Evolutionary conservation across 805 yeast species (phyloP).

Genomic region (Yarrowia sp.): DNA sequence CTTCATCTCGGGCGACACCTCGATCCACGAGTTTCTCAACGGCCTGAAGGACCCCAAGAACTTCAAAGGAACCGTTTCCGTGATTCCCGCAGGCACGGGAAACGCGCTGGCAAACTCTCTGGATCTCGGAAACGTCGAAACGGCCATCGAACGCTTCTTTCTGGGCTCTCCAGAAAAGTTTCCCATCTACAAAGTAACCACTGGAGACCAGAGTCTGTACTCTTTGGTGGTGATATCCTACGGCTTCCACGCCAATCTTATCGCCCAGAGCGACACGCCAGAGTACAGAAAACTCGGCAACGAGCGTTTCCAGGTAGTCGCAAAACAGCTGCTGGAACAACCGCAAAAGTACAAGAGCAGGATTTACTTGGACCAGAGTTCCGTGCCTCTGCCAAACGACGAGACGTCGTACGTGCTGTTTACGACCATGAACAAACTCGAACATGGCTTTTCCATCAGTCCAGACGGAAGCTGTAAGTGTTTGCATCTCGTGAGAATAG

Average conservation of each 20-base stretch:
- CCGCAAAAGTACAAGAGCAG: background rate
- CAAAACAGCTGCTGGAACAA: conserved; percentile 36
- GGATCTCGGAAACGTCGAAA: conserved; percentile 39
- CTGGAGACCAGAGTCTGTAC: conserved; percentile 41
- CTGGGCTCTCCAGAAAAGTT: conserved; percentile 30
- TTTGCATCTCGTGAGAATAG: conserved; percentile 3
- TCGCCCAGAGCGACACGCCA: conserved; percentile 73
- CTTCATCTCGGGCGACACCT: conserved; percentile 83
- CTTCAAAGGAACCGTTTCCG: conserved; percentile 31
- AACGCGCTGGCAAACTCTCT: conserved; percentile 72
- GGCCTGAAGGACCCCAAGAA: conserved; percentile 28
- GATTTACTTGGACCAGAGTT: background rate
- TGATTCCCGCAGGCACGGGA: conserved; percentile 81
- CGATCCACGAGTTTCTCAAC: conserved; percentile 74
- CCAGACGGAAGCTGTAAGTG: conserved; percentile 5
- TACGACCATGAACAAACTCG: conserved; percentile 4
- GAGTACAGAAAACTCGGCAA: conserved; percentile 63
- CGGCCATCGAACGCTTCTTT: conserved; percentile 37
- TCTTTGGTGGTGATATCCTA: conserved; percentile 67
- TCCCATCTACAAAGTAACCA: conserved; percentile 24
- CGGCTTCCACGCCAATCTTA: conserved; percentile 83
- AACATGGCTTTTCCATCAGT: conserved; percentile 1
- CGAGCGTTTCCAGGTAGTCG: conserved; percentile 70
- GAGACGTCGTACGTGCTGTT: conserved; percentile 6
- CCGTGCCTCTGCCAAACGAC: background rate